Conservation (phyloP, 306 rosid species). For the Vigna unguiculata region DNA sequence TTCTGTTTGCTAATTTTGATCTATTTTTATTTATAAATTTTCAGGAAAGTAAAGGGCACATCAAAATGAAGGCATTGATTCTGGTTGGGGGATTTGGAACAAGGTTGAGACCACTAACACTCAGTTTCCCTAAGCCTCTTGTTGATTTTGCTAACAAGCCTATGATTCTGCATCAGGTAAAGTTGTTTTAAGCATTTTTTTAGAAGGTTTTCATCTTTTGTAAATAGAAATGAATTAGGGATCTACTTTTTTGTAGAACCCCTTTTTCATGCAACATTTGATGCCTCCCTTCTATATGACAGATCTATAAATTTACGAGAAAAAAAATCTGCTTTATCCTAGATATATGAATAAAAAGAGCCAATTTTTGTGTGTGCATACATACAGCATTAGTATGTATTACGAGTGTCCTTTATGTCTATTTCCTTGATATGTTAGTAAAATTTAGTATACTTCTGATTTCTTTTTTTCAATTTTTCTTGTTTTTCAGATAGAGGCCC, state of each 20-base stretch:
- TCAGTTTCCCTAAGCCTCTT: constrained; percentile 98
- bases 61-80: constrained; percentile 95
- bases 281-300: neutral
- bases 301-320: neutral
- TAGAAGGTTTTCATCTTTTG: constrained; percentile 2
- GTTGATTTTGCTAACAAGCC: constrained; percentile 99
- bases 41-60: constrained; percentile 56
- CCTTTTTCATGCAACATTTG: constrained; percentile 33
- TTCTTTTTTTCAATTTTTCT: constrained; percentile 37
- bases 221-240: constrained; percentile 10
- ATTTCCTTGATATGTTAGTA: constrained; percentile 5
- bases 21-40: constrained; percentile 37
- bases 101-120: constrained; percentile 99
- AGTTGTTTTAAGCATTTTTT: constrained; percentile 27
- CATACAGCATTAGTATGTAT: neutral
- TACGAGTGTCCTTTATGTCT: neutral
- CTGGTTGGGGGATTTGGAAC: constrained; percentile 99
- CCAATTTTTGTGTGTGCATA: constrained; percentile 12
- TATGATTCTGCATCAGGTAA: constrained; percentile 99
- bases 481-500: constrained; percentile 89
- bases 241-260: constrained; percentile 13
- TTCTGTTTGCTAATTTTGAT: constrained; percentile 34
- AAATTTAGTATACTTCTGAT: constrained; percentile 16
- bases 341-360: constrained; percentile 17
- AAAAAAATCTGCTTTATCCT: constrained; percentile 12